Percentiles rank a stretch among this genome's conserved stretches.
phyloP scores from a whole-genome alignment of 2,329 filamentous ascomycete genomes.

The Plectosphaerella plurivora region DNA sequence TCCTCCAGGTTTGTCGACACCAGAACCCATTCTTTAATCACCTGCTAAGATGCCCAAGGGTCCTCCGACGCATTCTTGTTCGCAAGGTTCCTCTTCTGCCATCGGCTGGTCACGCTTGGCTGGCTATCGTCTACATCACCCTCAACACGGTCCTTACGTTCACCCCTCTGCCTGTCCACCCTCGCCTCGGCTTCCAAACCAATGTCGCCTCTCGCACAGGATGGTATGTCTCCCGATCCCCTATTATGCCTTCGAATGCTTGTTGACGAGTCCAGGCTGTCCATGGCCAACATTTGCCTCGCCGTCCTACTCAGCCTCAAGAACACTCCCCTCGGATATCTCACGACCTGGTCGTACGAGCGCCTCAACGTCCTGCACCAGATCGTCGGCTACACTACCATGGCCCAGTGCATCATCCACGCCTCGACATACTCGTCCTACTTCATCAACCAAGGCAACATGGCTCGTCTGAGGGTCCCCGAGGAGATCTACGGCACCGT shows the following conservation, averaged over 20 bases:
- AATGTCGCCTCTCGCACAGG: slow-evolving; percentile 32
- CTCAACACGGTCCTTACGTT: slow-evolving; percentile 29
- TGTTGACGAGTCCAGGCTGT: slow-evolving; percentile 23
- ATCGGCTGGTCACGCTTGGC: slow-evolving; percentile 21
- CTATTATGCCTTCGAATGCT: not conserved
- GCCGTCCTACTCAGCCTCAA: slow-evolving; percentile 50
- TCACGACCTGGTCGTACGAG: slow-evolving; percentile 54
- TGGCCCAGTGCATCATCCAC: slow-evolving; percentile 42
- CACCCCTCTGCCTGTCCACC: slow-evolving; percentile 23
- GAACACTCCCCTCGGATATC: slow-evolving; percentile 51
- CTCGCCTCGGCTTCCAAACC: slow-evolving; percentile 19
- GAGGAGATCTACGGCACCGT: slow-evolving; percentile 44
- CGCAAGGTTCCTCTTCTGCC: slow-evolving; percentile 9
- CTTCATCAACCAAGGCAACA: slow-evolving; percentile 26
- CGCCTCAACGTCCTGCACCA: slow-evolving; percentile 54
- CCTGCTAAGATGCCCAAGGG: slow-evolving; percentile 1
- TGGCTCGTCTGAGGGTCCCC: slow-evolving; percentile 25
- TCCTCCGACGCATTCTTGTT: slow-evolving; percentile 6
- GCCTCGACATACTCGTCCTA: slow-evolving; percentile 34
- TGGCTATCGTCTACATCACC: slow-evolving; percentile 22
- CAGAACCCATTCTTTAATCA: not conserved
- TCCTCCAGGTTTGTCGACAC: slow-evolving; percentile 6
- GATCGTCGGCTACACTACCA: slow-evolving; percentile 44
- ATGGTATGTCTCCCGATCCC: slow-evolving; percentile 23
- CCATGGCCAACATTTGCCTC: slow-evolving; percentile 41